Evolutionary conservation across 257 asterid genomes (phyloP).

Genomic region (Anisodus acutangulus): DNA sequence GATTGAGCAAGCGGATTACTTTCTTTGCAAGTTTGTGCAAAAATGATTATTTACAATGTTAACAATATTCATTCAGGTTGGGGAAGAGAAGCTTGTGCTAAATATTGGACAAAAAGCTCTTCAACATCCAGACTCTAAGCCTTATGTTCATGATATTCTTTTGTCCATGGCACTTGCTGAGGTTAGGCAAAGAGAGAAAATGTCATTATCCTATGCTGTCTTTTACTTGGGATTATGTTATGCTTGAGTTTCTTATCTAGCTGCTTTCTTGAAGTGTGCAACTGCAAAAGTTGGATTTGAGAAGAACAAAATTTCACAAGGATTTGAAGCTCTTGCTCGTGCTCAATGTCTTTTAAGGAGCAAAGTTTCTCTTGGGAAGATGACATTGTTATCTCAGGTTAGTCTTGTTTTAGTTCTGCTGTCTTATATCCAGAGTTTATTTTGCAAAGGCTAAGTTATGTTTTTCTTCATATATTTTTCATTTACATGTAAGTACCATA

Average conservation of each 20-base stretch:
- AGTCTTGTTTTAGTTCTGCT: not conserved
- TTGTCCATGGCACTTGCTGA: slow-evolving; percentile 97
- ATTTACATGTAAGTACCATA: not conserved
- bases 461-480: slow-evolving; percentile 2
- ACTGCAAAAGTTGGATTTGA: slow-evolving; percentile 85
- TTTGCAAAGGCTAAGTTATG: not conserved
- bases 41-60: not conserved
- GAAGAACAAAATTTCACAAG: slow-evolving; percentile 90
- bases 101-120: slow-evolving; percentile 85
- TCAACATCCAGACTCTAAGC: slow-evolving; percentile 77
- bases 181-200: slow-evolving; percentile 67
- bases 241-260: slow-evolving; percentile 73
- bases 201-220: slow-evolving; percentile 43
- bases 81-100: slow-evolving; percentile 91
- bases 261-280: slow-evolving; percentile 96
- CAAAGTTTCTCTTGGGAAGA: slow-evolving; percentile 85
- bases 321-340: slow-evolving; percentile 99
- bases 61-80: slow-evolving; percentile 60
- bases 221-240: slow-evolving; percentile 57
- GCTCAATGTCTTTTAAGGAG: slow-evolving; percentile 94
- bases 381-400: slow-evolving; percentile 88
- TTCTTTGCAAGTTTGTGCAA: slow-evolving; percentile 27
- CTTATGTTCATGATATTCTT: slow-evolving; percentile 85
- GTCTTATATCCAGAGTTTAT: slow-evolving; percentile 18
- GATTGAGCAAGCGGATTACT: slow-evolving; percentile 3